These are phyloP conservation scores for Rubus parviflorus DNA, from an alignment of 306 rosid genomes.

Conservation along the genomic window DNA sequence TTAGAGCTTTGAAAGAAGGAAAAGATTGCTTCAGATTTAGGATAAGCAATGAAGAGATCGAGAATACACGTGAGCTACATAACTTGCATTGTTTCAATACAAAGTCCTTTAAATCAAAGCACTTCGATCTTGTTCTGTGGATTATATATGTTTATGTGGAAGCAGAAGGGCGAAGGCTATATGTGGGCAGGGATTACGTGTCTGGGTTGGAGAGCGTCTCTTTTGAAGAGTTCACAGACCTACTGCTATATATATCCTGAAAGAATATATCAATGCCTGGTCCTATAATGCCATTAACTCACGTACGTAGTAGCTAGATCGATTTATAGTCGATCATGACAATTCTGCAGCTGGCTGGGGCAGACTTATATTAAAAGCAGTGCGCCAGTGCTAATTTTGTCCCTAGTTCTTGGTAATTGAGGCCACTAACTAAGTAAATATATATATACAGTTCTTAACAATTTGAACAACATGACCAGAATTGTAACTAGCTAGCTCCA, in stretches of 20 bases:
- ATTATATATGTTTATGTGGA: not conserved
- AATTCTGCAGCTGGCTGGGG: too few relatives aligned
- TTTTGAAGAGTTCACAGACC: not conserved
- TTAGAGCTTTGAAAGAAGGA: not conserved
- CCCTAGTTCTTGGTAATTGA: too few relatives aligned
- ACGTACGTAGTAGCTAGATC: not conserved
- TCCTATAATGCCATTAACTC: not conserved
- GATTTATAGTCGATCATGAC: too few relatives aligned
- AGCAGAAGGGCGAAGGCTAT: not conserved
- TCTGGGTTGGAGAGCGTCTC: not conserved
- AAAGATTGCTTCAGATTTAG: not conserved
- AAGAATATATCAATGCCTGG: not conserved
- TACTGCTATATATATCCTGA: not conserved
- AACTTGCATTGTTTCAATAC: conserved; percentile 3
- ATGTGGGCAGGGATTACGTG: not conserved
- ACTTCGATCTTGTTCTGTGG: not conserved
- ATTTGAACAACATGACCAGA: too few relatives aligned
- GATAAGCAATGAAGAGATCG: not conserved
- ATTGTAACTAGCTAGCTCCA: too few relatives aligned
- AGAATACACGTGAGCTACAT: conserved; percentile 21
- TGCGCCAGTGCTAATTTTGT: too few relatives aligned
- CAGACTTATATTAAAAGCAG: too few relatives aligned
- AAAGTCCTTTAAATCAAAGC: not conserved
- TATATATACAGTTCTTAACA: too few relatives aligned
- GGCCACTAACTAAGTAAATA: too few relatives aligned